phyloP scores from a whole-genome alignment of 176 grass and related monocot species.

The Thalia dealbata region DNA sequence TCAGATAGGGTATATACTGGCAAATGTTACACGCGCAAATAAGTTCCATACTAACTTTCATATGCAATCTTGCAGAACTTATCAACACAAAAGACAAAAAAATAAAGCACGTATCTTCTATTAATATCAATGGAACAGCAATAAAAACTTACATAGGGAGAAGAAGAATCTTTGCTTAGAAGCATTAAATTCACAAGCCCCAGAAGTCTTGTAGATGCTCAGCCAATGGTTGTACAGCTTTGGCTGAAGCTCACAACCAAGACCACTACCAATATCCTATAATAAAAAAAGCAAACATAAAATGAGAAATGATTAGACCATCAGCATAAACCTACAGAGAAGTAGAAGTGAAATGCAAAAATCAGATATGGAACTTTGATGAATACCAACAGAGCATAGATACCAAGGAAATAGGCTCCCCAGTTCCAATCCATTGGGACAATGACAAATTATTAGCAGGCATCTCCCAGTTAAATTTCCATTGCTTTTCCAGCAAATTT shows the following conservation, averaged over 20 bases:
- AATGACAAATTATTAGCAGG: slow-evolving; percentile 34
- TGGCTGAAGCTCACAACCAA: slow-evolving; percentile 33
- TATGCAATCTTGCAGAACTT: background rate
- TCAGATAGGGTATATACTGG: too few relatives aligned
- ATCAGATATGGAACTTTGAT: background rate
- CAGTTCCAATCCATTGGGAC: slow-evolving; percentile 56
- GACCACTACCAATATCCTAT: slow-evolving; percentile 29
- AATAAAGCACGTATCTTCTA: background rate
- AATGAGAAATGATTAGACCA: background rate
- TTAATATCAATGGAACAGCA: background rate
- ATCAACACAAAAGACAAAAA: background rate
- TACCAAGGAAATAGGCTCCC: slow-evolving; percentile 28
- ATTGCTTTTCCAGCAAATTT: slow-evolving; percentile 28
- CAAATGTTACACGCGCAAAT: too few relatives aligned
- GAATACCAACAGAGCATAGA: background rate
- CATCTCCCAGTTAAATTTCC: slow-evolving; percentile 56
- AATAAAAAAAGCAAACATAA: slow-evolving; percentile 4
- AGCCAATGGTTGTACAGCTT: slow-evolving; percentile 58
- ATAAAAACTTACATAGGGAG: slow-evolving; percentile 50
- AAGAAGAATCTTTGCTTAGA: slow-evolving; percentile 47
- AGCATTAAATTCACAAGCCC: slow-evolving; percentile 28
- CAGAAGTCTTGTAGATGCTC: slow-evolving; percentile 21
- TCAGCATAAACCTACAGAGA: background rate
- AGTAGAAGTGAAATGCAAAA: background rate
- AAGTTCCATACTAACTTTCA: too few relatives aligned